Base-by-base conservation (phyloP, 352 stramenopile species). In the Phytophthora pseudosyringae region DNA sequence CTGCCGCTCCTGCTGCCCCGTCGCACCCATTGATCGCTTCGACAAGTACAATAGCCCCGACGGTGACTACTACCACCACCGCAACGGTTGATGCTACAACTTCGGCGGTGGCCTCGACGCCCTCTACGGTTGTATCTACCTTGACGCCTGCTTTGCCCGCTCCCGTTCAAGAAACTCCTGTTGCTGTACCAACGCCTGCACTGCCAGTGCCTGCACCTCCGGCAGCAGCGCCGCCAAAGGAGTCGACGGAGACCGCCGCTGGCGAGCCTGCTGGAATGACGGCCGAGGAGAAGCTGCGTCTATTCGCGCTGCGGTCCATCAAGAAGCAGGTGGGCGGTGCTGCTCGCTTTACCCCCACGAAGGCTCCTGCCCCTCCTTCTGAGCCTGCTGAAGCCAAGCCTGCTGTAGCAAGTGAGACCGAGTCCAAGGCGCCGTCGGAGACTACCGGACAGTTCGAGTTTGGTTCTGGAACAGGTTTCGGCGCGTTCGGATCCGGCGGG, bases 261-360 rank as follows among this genome's bases (percentile, higher is more conserved):
- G 44, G 45, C 31, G 59, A 70, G 7, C 33, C 66, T 47, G 53
- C 44, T 59, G 41, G 29, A 9, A 54, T 86, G 45, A 77, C 80
- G 3, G 72, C 76, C 3, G 83, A 92, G 51, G 81, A 90, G 45
- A 84, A 88, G 52, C 50, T 92, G 50, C 81, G 83, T 6, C 50
- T 82, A 39, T 88, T 88, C 59, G 81, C 80, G 10, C 63, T 90
- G 21, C 80, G 85, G 52, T 90, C 83, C 0, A 82, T 92, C 60
- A 89, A 88, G 64, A 89, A 89, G 56, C 77, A 88, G 52, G 69
- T 85, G 12, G 67, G 47, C 31, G 62, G 70, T 31, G 48, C 56
- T 29, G 48, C 64, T 41, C 67, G 67, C 11, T 63, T 73, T 16
- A 76, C 59, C 12, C 67, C 67, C 3, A 62, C 64, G n/a, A 80